Evolutionary conservation across 257 asterid species (phyloP).

Genomic region (Sherardia arvensis): DNA sequence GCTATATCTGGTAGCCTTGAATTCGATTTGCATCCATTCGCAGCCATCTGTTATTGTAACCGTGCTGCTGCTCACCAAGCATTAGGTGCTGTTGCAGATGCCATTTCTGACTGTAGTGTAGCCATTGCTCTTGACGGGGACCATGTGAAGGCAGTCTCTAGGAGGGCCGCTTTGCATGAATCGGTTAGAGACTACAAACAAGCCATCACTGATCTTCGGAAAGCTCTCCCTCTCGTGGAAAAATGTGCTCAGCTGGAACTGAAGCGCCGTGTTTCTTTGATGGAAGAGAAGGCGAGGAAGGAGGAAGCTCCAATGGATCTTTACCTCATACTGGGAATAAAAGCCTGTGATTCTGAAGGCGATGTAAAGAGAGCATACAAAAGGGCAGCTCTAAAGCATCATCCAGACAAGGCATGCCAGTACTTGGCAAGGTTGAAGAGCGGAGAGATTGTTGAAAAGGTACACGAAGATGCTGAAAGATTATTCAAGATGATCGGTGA

Average conservation of each 20-base stretch:
- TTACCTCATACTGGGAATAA: constrained; percentile 84
- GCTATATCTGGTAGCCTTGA: constrained; percentile 61
- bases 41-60: constrained; percentile 91
- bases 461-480: constrained; percentile 79
- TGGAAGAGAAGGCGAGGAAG: constrained; percentile 58
- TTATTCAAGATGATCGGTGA: constrained; percentile 89
- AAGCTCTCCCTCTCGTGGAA: constrained; percentile 53
- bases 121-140: constrained; percentile 81
- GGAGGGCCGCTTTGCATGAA: constrained; percentile 88
- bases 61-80: constrained; percentile 98
- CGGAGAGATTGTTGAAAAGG: constrained; percentile 57
- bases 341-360: constrained; percentile 64
- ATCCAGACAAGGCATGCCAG: constrained; percentile 98
- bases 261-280: constrained; percentile 43
- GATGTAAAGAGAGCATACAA: constrained; percentile 91
- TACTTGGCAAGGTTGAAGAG: constrained; percentile 55
- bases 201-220: constrained; percentile 62
- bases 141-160: constrained; percentile 77
- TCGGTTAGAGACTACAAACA: constrained; percentile 81
- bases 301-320: constrained; percentile 48
- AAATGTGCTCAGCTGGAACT: constrained; percentile 39
- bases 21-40: constrained; percentile 62
- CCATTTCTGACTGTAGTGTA: constrained; percentile 87
- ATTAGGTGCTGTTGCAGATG: constrained; percentile 64
- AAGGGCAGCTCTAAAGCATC: constrained; percentile 94